Evolutionary conservation across 2,329 filamentous ascomycete genomes (phyloP), one percentile per base, ranked within the genome.

Genomic region (Penicillium sp.): DNA sequence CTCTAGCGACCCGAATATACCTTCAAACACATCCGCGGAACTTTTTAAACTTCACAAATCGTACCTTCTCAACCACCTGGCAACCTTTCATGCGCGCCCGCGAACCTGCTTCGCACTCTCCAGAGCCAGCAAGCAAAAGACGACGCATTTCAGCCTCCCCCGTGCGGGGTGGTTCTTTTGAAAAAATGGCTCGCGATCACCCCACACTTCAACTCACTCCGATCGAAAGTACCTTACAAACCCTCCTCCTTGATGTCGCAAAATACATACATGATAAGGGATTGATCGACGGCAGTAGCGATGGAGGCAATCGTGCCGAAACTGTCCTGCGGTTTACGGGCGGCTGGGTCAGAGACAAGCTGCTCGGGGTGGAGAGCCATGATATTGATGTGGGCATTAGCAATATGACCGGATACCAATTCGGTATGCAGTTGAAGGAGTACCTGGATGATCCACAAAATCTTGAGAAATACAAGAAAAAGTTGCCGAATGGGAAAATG

Each of bases 241-340:
- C 78, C n/a, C 82, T 97, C 13, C 83, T 98, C 21, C 81, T 97
- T 19, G 91, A 96, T 70, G 90, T 92, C n/a, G 90, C 90, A 24
- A 74, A 82, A 11, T 88, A 86, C 67, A 86, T 92, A n/a, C 61
- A 63, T 16, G 60, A 73, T 10, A 62, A 64, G 19, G 51, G 56
- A 7, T 48, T 62, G 59, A 84, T 90, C 2, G 53, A 64, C 45
- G 44, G 19, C 31, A 24, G 2, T n/a, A 27, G 29, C 2, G 54
- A 64, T 48, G 33, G 7, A n/a, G 24, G 14, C 24, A 26, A 45
- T 43, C 26, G 22, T 16, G 19, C 67, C 2, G 62, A 68, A 10
- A 74, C 78, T 4, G 71, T 78, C 11, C 64, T 82, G 22, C 72
- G 79, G 10, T 80, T 80, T 52, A 79, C 78, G 26, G 79, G 79